phyloP scores from a whole-genome alignment of 2,329 filamentous ascomycete species.

The Cercospora canescens region DNA sequence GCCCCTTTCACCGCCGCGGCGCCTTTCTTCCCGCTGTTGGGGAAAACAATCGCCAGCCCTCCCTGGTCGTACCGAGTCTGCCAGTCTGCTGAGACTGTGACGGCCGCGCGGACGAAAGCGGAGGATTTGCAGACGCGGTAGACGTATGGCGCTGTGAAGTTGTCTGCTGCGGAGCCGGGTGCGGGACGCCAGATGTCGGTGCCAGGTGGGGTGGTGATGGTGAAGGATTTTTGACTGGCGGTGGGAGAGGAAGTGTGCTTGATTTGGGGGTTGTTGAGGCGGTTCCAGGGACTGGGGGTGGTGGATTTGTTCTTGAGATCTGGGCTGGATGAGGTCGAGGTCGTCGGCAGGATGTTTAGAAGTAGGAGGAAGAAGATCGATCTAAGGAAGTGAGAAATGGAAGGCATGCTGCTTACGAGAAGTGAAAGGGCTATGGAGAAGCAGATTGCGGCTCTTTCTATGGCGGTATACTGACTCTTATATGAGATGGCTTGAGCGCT shows the following conservation, averaged over 20 bases:
- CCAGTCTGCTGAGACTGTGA: constrained; percentile 18
- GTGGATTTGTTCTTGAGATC: not conserved
- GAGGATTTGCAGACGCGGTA: constrained; percentile 16
- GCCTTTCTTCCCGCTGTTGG: not conserved
- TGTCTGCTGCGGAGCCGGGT: constrained; percentile 13
- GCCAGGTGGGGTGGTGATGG: constrained; percentile 17
- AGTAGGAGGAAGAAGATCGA: not conserved
- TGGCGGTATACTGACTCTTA: not conserved
- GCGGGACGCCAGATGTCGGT: constrained; percentile 23
- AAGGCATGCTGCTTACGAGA: not conserved
- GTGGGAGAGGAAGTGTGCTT: constrained; percentile 6
- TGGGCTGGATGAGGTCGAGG: not conserved
- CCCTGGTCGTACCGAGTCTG: constrained; percentile 22
- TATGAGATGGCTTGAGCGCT: not conserved
- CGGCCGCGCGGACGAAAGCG: constrained; percentile 13
- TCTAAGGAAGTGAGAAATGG: not conserved
- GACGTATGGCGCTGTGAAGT: constrained; percentile 23
- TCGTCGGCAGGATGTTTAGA: not conserved
- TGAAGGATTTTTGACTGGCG: constrained; percentile 16
- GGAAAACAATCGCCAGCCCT: constrained; percentile 18
- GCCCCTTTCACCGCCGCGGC: not conserved
- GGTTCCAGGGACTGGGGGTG: constrained; percentile 13
- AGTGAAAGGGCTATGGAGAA: too few species aligned
- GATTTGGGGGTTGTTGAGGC: constrained; percentile 15
- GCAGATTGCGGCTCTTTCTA: not conserved